Evolutionary conservation across 805 yeast species (phyloP).

Genomic region (Maudiozyma barnettii): DNA sequence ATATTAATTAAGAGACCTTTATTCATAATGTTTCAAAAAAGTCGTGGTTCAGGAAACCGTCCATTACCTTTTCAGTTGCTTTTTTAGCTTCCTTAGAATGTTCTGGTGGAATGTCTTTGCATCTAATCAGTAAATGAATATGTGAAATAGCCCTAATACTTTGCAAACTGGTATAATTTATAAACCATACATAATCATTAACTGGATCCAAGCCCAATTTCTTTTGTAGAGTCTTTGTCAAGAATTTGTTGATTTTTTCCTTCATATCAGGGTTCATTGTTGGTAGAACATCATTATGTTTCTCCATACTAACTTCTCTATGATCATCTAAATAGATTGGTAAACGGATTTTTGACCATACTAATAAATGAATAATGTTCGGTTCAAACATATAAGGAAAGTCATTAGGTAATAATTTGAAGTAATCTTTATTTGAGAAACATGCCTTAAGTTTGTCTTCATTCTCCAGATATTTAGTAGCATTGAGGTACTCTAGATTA

Average conservation of each 20-base stretch:
- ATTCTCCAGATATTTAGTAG: slow-evolving; percentile 11
- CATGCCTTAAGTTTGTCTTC: slow-evolving; percentile 16
- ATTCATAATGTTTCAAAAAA: not conserved
- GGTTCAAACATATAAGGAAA: slow-evolving; percentile 57
- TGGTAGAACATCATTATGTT: slow-evolving; percentile 15
- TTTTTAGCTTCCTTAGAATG: not conserved
- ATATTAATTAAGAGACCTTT: too few species aligned
- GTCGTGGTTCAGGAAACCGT: not conserved
- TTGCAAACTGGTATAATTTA: slow-evolving; percentile 62
- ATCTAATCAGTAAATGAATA: slow-evolving; percentile 50
- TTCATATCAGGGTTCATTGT: slow-evolving; percentile 36
- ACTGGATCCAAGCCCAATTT: slow-evolving; percentile 18
- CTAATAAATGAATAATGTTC: slow-evolving; percentile 46
- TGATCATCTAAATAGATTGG: slow-evolving; percentile 36
- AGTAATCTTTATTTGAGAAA: slow-evolving; percentile 26
- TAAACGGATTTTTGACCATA: slow-evolving; percentile 57
- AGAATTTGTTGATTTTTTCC: slow-evolving; percentile 38
- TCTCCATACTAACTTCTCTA: slow-evolving; percentile 28
- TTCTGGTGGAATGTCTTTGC: slow-evolving; percentile 3
- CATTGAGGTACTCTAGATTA: slow-evolving; percentile 17
- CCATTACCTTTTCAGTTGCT: not conserved
- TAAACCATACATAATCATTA: slow-evolving; percentile 50
- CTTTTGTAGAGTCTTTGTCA: slow-evolving; percentile 35
- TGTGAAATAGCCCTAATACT: slow-evolving; percentile 61
- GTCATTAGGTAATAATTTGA: slow-evolving; percentile 41